A percentile compares a stretch with the other conserved stretches of the same genome.
phyloP scores from a whole-genome alignment of 192 early-diverging fungal species.

The Podila minutissima region DNA sequence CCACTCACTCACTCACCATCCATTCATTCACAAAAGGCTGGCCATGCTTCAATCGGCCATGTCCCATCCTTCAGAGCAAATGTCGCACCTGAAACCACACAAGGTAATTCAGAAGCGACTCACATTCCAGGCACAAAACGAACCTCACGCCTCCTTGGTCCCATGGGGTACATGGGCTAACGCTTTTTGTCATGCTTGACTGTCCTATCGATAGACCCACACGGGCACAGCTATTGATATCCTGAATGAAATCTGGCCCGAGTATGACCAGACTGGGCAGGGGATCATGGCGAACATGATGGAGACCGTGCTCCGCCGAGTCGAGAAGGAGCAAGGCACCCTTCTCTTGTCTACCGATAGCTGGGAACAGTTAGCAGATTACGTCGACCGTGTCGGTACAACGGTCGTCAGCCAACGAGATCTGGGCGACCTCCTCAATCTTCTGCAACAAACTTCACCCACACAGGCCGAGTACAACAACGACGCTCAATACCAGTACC shows the following conservation, averaged over 20 bases:
- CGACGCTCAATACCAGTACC: slow-evolving; percentile 2
- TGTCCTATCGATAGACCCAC: background rate
- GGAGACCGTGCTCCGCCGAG: slow-evolving; percentile 33
- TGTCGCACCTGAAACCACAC: background rate
- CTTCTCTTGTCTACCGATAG: slow-evolving; percentile 6
- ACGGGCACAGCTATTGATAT: slow-evolving; percentile 8
- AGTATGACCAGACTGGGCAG: slow-evolving; percentile 32
- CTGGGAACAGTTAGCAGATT: slow-evolving; percentile 24
- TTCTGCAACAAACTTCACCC: slow-evolving; percentile 7
- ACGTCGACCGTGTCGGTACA: slow-evolving; percentile 8
- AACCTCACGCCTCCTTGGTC: too few species aligned
- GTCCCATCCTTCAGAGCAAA: background rate
- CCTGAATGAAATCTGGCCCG: slow-evolving; percentile 43
- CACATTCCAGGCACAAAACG: background rate
- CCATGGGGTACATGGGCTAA: too few species aligned
- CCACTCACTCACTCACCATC: background rate
- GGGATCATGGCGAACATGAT: slow-evolving; percentile 40
- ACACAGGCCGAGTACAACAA: background rate
- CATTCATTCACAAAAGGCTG: background rate
- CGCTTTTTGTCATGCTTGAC: background rate
- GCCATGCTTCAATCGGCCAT: slow-evolving; percentile 2
- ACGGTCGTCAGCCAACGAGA: slow-evolving; percentile 37
- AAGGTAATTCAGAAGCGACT: background rate
- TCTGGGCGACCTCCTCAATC: slow-evolving; percentile 22
- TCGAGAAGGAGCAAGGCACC: slow-evolving; percentile 36